Base-by-base conservation (phyloP, 352 stramenopile species). In the Globisporangium apiculatum region DNA sequence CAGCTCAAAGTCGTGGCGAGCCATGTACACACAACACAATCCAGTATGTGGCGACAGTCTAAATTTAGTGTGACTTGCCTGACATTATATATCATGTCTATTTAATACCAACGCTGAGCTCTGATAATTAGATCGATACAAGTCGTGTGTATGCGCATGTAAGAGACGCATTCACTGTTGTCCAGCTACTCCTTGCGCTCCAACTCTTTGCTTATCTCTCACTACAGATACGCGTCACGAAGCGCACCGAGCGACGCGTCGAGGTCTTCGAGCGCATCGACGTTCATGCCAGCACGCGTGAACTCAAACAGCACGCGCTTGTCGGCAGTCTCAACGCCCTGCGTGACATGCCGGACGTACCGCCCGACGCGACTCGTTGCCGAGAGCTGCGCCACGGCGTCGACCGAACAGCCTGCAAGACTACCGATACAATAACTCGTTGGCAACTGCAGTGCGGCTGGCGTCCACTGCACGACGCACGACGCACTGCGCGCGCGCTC, bases 281-380 rank as follows among this genome's bases (percentile, higher is more conserved):
- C 61, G 60, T 72, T 86, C 84, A 94, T 91, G 4, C 84, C 84
- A 7, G 74, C 67, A 51, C 79, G 69, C 11, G 73, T 85, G 51
- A 86, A 94, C 61, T 94, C 81, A 61, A 85, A 87, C 38, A 89
- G 56, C 6, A 88, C 75, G 37, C 84, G 78, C 24, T 74, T 77
- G 61, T 91, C 76, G 17, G 53, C 77, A 40, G 55, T 66, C 41
- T 66, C 58, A 7, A 72, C 67, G 24, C 62, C 67, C 37, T 67
- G 65, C 37, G 69, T 74, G 35, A 87, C 56, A 18, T 61, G 47
- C 3, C 36, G 56, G n/a, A 94, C 55, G 47, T 84, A 91, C 7
- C 62, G 40, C 12, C 75, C 77, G 11, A 79, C 64, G 31, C 54
- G 48, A 36, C 61, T 73, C 49, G 76, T 79, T 8, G 79, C 61